These are phyloP conservation scores for Drechslerella stenobrocha DNA, from an alignment of 2,329 filamentous ascomycete genomes.

Conservation along the genomic window DNA sequence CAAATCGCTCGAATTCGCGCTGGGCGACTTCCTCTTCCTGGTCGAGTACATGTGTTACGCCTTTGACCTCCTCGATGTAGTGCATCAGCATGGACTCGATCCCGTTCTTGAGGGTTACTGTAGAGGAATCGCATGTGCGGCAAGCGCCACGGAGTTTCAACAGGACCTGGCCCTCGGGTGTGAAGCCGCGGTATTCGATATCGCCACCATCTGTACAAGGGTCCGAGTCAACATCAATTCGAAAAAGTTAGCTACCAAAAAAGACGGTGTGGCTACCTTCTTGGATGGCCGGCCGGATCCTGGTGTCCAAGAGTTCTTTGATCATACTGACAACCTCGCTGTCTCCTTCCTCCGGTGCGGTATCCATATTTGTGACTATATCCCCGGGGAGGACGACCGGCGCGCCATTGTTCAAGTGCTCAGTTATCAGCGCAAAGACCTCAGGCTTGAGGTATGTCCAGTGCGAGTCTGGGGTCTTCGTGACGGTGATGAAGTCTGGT, in stretches of 20 bases:
- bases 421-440: constrained; percentile 91
- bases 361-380: constrained; percentile 57
- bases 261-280: no score
- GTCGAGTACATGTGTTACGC: constrained; percentile 86
- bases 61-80: constrained; percentile 93
- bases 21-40: constrained; percentile 86
- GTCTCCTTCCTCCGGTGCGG: constrained; percentile 65
- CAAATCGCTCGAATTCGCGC: constrained; percentile 89
- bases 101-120: constrained; percentile 93
- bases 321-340: constrained; percentile 97
- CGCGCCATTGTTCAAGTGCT: constrained; percentile 82
- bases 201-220: constrained; percentile 75
- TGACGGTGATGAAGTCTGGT: constrained; percentile 93
- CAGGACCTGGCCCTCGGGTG: constrained; percentile 71
- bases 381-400: constrained; percentile 71
- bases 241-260: not conserved
- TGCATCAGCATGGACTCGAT: constrained; percentile 99
- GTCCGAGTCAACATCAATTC: not conserved
- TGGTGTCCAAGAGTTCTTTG: constrained; percentile 92
- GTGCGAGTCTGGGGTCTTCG: constrained; percentile 80
- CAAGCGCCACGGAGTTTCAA: constrained; percentile 90
- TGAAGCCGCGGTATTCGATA: constrained; percentile 89
- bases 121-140: constrained; percentile 93
- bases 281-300: constrained; percentile 92
- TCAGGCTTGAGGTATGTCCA: constrained; percentile 97